Percentiles rank a stretch among this genome's conserved stretches.
Conservation (phyloP, 2,329 filamentous ascomycete genomes). For the Pseudofabraea citricarpa region DNA sequence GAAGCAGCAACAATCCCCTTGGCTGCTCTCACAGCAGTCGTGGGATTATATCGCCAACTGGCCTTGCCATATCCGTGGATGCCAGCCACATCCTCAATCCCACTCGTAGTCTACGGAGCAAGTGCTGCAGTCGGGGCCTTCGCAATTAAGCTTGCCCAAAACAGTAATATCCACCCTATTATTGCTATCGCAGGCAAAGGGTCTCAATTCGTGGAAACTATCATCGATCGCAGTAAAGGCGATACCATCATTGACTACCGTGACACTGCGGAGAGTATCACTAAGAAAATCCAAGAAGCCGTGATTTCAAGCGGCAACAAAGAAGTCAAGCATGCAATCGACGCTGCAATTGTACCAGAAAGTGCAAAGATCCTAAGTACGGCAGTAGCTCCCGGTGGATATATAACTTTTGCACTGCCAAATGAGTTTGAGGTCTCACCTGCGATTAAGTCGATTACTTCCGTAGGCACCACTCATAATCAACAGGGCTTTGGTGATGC, state of each 20-base stretch:
- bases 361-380: neutral
- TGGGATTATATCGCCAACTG: constrained; percentile 44
- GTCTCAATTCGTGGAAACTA: constrained; percentile 36
- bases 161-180: constrained; percentile 49
- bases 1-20: constrained; percentile 53
- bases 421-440: neutral
- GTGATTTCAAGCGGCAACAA: neutral
- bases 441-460: neutral
- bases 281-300: neutral
- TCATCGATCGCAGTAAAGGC: constrained; percentile 43
- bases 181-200: constrained; percentile 49
- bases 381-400: neutral
- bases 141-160: constrained; percentile 42
- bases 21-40: constrained; percentile 47
- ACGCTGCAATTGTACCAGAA: neutral
- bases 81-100: constrained; percentile 25
- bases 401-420: neutral
- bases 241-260: constrained; percentile 52
- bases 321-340: neutral
- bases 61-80: constrained; percentile 44
- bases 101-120: constrained; percentile 44
- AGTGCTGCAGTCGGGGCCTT: constrained; percentile 49
- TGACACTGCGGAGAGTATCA: constrained; percentile 35
- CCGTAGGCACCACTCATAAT: neutral
- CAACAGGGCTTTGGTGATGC: neutral